These are phyloP conservation scores for Bacidia rubella DNA, from an alignment of 495 filamentous ascomycete species.

Conservation along the genomic window DNA sequence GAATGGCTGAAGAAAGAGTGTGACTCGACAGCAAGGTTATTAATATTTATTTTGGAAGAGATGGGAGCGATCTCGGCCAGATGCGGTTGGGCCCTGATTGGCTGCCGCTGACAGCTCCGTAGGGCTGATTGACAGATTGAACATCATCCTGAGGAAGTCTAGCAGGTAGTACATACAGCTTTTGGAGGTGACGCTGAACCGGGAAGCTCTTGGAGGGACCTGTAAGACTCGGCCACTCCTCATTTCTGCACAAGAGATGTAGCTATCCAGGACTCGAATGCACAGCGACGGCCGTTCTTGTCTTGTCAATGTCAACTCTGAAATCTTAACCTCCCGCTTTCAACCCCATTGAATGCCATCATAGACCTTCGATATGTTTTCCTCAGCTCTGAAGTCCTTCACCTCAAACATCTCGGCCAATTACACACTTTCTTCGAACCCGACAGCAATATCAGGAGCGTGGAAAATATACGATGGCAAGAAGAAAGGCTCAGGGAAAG, in stretches of 20 bases:
- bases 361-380: conserved; percentile 80
- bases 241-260: too few species aligned
- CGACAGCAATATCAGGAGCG: conserved; percentile 63
- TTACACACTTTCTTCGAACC: conserved; percentile 61
- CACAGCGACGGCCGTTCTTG: too few species aligned
- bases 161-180: too few species aligned
- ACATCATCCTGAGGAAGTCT: too few species aligned
- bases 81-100: not conserved
- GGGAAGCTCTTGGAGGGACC: too few species aligned
- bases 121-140: too few species aligned
- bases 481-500: conserved; percentile 80
- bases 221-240: too few species aligned
- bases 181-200: too few species aligned
- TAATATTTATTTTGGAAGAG: not conserved
- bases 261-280: too few species aligned
- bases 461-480: conserved; percentile 98
- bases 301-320: not conserved
- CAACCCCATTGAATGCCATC: too few species aligned
- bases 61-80: not conserved
- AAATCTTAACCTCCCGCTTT: too few species aligned
- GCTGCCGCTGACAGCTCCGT: not conserved
- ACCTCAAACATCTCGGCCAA: conserved; percentile 81
- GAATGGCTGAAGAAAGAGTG: not conserved
- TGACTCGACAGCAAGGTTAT: not conserved
- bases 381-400: conserved; percentile 82